These are phyloP conservation scores for Coffea humblotiana DNA, from an alignment of 305 asterid species.

Conservation along the genomic window DNA sequence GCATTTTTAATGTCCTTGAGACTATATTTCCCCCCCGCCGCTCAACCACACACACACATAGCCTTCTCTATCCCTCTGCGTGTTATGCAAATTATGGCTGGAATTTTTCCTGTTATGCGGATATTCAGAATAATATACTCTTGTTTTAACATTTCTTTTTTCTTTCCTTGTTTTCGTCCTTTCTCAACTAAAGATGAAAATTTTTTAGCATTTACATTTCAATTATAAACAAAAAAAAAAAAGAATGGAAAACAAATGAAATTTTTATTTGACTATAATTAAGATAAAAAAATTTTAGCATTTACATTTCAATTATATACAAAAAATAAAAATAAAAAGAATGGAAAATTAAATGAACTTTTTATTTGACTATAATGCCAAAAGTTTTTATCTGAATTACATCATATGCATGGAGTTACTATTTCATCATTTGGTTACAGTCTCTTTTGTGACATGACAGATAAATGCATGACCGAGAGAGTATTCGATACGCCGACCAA, in stretches of 20 bases:
- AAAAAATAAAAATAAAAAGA: neutral
- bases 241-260: neutral
- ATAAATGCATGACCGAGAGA: slow-evolving; percentile 51
- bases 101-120: neutral
- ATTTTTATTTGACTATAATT: neutral
- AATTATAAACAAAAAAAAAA: neutral
- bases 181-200: neutral
- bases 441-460: slow-evolving; percentile 38
- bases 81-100: neutral
- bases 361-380: neutral
- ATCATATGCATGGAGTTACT: neutral
- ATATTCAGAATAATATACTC: neutral
- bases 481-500: slow-evolving; percentile 47
- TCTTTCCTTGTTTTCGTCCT: neutral
- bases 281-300: neutral
- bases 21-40: neutral
- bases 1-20: neutral
- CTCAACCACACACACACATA: neutral
- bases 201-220: neutral
- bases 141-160: neutral
- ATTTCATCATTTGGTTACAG: slow-evolving; percentile 21
- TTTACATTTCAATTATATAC: neutral
- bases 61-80: neutral
- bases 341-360: neutral
- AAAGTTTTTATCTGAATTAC: neutral